Evolutionary conservation across 2,329 filamentous ascomycete species (phyloP), one percentile per base, ranked within the genome.

Genomic region (Periglandula ipomoeae): DNA sequence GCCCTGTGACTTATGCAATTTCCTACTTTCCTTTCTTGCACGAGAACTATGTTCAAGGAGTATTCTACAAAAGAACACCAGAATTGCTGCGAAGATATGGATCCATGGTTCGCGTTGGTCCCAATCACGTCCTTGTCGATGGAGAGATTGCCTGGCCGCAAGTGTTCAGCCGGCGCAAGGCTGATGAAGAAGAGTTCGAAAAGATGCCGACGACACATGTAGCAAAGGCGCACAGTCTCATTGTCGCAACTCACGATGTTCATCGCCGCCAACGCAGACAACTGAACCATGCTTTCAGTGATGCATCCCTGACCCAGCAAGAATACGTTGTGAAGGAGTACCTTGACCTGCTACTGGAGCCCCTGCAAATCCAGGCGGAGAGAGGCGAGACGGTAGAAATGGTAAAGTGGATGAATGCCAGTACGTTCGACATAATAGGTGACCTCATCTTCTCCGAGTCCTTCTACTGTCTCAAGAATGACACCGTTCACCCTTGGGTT

Each of bases 381-480:
- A 20, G 45, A 4, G 52, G 53, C 2, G 30, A 51, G 37, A 10
- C 44, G 1, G 40, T 60, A 41, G 54, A 61, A 32, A 58, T 68
- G 50, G 56, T 57, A 10, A 53, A 63, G 27, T 70, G 65, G 65
- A 57, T 60, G 47, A 65, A 68, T 41, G 68, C 65, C 50, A 55
- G 61, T 2, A 64, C 68, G 0, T 67, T 72, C 50, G 70, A 72
- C 54, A 65, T 72, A 19, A 65, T 70, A n/a, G 59, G 61, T 6
- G 55, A 62, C 38, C 59, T 75, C 26, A 63, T 68, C 0, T 75
- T 73, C 52, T 69, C 68, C 11, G 65, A 72, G 41, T 63, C 67
- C 0, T 73, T 71, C 51, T 56, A 58, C 15, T 62, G 63, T 48
- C 54, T 71, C 8, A 53, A 61, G n/a, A 58, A 55, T 38, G 54